phyloP scores from a whole-genome alignment of 306 rosid species.

The Sechiopsis laciniata region DNA sequence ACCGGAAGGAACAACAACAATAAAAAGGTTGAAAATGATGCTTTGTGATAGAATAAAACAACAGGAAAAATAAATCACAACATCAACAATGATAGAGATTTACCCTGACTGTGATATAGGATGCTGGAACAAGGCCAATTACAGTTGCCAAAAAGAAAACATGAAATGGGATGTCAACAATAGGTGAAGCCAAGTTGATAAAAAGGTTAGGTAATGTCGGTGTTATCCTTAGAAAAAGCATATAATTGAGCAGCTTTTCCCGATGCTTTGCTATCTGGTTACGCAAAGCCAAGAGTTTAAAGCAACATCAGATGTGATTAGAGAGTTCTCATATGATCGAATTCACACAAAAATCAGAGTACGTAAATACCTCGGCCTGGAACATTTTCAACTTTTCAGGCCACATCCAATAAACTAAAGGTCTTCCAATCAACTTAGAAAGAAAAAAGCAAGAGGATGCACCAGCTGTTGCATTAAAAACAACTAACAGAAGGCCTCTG shows the following conservation, averaged over 20 bases:
- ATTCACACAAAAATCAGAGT: not conserved
- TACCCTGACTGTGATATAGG: slow-evolving; percentile 94
- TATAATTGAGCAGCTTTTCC: slow-evolving; percentile 91
- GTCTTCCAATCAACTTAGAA: slow-evolving; percentile 91
- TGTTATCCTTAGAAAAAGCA: slow-evolving; percentile 94
- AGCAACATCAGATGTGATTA: slow-evolving; percentile 7
- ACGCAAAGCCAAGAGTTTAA: slow-evolving; percentile 10
- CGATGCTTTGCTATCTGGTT: slow-evolving; percentile 78
- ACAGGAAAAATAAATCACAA: not conserved
- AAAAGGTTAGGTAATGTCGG: slow-evolving; percentile 93
- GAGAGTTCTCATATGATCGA: not conserved
- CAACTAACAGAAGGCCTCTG: slow-evolving; percentile 76
- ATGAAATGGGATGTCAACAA: slow-evolving; percentile 94
- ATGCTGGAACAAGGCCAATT: slow-evolving; percentile 81
- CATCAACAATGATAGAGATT: slow-evolving; percentile 24
- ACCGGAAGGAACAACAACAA: not conserved
- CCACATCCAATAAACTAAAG: slow-evolving; percentile 89
- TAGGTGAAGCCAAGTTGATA: slow-evolving; percentile 98
- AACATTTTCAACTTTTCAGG: slow-evolving; percentile 79
- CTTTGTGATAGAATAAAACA: not conserved
- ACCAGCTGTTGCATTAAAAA: slow-evolving; percentile 86
- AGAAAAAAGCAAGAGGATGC: slow-evolving; percentile 85
- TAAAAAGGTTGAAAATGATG: not conserved
- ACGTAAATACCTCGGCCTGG: slow-evolving; percentile 69
- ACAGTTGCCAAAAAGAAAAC: slow-evolving; percentile 82